Evolutionary conservation across 306 rosid species (phyloP).

Genomic region (Prunus persica): DNA sequence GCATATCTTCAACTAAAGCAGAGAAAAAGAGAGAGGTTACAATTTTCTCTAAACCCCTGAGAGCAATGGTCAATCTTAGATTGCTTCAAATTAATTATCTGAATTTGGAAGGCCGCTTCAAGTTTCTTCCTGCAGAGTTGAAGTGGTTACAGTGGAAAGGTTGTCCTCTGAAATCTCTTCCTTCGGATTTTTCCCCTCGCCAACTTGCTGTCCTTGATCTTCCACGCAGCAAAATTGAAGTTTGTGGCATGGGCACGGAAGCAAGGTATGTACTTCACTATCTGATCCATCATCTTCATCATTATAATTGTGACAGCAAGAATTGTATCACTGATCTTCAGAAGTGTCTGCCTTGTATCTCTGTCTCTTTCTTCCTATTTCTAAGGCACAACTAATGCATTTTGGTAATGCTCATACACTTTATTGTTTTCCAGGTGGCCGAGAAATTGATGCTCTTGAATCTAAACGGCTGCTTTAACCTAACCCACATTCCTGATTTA

Average conservation of each 20-base stretch:
- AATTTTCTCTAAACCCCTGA: conserved; percentile 34
- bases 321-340: background rate
- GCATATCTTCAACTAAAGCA: conserved; percentile 19
- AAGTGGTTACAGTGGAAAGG: conserved; percentile 71
- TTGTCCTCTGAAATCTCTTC: conserved; percentile 43
- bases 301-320: background rate
- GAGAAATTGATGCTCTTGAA: conserved; percentile 46
- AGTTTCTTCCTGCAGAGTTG: conserved; percentile 41
- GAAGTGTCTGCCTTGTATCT: no score
- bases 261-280: conserved; percentile 29
- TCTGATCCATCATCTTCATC: background rate
- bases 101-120: conserved; percentile 42
- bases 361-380: background rate
- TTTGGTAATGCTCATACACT: background rate
- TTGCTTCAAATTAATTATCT: conserved; percentile 55
- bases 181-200: conserved; percentile 41
- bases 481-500: conserved; percentile 48
- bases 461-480: conserved; percentile 34
- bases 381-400: background rate
- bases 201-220: conserved; percentile 60
- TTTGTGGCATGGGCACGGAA: conserved; percentile 23
- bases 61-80: conserved; percentile 43
- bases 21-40: conserved; percentile 23
- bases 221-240: conserved; percentile 37
- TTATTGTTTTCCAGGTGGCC: conserved; percentile 39